These are phyloP conservation scores for Phlyctochytrium planicorne DNA, from an alignment of 192 early-diverging fungal genomes.

Conservation along the genomic window DNA sequence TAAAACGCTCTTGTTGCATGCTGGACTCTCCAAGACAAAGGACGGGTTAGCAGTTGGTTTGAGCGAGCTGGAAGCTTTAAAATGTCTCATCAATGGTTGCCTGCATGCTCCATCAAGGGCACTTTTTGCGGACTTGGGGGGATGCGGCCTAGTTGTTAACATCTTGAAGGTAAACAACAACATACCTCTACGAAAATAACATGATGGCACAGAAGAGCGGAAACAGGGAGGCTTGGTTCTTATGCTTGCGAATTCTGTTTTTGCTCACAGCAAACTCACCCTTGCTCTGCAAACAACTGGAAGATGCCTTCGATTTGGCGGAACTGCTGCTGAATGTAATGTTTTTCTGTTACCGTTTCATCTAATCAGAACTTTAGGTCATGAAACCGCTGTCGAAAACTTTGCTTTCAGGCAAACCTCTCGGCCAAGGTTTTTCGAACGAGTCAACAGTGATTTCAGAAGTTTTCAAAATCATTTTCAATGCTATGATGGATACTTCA, in stretches of 20 bases:
- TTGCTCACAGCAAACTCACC: constrained; percentile 52
- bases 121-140: constrained; percentile 45
- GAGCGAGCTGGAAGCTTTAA: constrained; percentile 51
- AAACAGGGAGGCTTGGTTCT: constrained; percentile 62
- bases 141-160: constrained; percentile 32
- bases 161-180: constrained; percentile 52
- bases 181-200: too few relatives aligned
- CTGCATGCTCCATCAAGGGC: constrained; percentile 46
- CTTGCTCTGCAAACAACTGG: too few relatives aligned
- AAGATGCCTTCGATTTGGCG: too few relatives aligned
- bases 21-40: constrained; percentile 15
- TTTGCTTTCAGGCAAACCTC: too few relatives aligned
- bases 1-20: constrained; percentile 29
- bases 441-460: constrained; percentile 26
- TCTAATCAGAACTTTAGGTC: too few relatives aligned
- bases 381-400: too few relatives aligned
- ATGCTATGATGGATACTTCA: constrained; percentile 34
- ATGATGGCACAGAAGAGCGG: too few relatives aligned
- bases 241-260: constrained; percentile 66
- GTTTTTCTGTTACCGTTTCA: too few relatives aligned
- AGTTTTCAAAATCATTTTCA: constrained; percentile 47
- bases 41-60: constrained; percentile 7
- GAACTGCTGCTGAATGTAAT: too few relatives aligned
- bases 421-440: constrained; percentile 20
- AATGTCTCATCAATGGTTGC: constrained; percentile 68